Base-by-base conservation (phyloP, 2,329 filamentous ascomycete species). In the Podosphaera xanthii region DNA sequence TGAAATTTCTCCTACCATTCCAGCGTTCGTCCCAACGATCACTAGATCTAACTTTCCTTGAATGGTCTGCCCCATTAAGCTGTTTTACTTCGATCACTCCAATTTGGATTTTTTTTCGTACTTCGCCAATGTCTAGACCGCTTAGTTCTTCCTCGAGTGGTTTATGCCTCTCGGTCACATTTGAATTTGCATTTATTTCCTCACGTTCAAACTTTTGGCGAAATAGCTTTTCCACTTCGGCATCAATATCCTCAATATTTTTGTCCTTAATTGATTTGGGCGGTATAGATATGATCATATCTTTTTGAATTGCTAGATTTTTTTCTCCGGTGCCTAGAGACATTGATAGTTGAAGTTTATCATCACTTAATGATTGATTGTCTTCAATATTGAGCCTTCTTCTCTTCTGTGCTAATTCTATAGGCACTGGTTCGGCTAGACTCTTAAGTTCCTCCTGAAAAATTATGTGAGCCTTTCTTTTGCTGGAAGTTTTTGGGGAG, bases 1-100 rank as follows among this genome's bases (percentile, higher is more conserved):
- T 98, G 73, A 95, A 98, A 68, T 98, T 97, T 71, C 88, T 91
- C 50, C 91, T 78, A 0, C 91, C 92, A 68, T 96, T 94, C 92
- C 92, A 98, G 46, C 77, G 77, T 0, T 87, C 82, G 64, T 96
- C 80, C 90, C 91, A 96, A 48, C 87, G 77, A 4, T 82, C 79
- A 22, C 76, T 71, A 4, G 49, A 8, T 59, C 33, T 22, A 5
- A 36, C 5, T 14, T 35, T 38, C 52, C n/a, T 52, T 22, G 9
- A 14, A 31, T 36, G 22, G 14, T 38, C 50, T 1, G 58, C 61
- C 36, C 64, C 60, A 59, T 66, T 62, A 66, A 67, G 64, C 62
- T 67, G 59, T 33, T 75, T 77, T 0, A 96, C 69, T 7, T 84
- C 76, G 71, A 94, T 86, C 62, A 84, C 79, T 67, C 92, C 87